These are phyloP conservation scores for Xylaria digitata DNA, from an alignment of 2,329 filamentous ascomycete species.

Conservation along the genomic window DNA sequence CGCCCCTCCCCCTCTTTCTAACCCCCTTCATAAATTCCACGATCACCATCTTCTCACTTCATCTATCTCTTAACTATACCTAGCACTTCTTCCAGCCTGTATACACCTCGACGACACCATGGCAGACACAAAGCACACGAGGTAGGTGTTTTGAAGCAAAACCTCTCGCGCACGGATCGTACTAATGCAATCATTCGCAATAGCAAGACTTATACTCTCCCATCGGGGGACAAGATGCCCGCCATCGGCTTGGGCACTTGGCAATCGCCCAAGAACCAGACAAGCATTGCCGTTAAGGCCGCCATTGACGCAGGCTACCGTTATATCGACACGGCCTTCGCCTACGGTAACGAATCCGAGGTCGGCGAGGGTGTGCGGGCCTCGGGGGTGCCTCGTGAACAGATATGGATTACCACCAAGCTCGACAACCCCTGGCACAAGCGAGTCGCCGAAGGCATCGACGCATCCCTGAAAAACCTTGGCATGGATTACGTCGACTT, in stretches of 20 bases:
- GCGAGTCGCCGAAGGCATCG: slow-evolving; percentile 71
- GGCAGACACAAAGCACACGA: slow-evolving; percentile 46
- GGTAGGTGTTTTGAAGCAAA: slow-evolving; percentile 31
- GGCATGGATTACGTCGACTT: slow-evolving; percentile 75
- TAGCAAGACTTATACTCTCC: slow-evolving; percentile 73
- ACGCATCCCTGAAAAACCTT: slow-evolving; percentile 69
- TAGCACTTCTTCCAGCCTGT: background rate
- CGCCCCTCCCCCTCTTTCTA: background rate
- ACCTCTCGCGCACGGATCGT: background rate
- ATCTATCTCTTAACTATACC: background rate
- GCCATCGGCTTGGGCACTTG: slow-evolving; percentile 82
- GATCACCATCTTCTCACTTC: background rate
- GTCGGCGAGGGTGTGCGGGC: slow-evolving; percentile 74
- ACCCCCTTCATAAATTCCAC: slow-evolving; percentile 2
- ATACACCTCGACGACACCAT: slow-evolving; percentile 37
- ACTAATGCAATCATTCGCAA: slow-evolving; percentile 15
- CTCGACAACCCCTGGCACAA: slow-evolving; percentile 84
- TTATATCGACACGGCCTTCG: slow-evolving; percentile 80
- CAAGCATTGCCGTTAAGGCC: slow-evolving; percentile 75
- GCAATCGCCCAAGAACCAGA: slow-evolving; percentile 78
- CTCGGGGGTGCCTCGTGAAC: slow-evolving; percentile 70
- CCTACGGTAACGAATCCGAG: slow-evolving; percentile 80
- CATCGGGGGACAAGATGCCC: slow-evolving; percentile 82
- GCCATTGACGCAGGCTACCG: slow-evolving; percentile 77
- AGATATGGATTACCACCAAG: slow-evolving; percentile 83